Evolutionary conservation across 768 basidiomycete species (phyloP).

Genomic region (Punctularia strigosozonata): DNA sequence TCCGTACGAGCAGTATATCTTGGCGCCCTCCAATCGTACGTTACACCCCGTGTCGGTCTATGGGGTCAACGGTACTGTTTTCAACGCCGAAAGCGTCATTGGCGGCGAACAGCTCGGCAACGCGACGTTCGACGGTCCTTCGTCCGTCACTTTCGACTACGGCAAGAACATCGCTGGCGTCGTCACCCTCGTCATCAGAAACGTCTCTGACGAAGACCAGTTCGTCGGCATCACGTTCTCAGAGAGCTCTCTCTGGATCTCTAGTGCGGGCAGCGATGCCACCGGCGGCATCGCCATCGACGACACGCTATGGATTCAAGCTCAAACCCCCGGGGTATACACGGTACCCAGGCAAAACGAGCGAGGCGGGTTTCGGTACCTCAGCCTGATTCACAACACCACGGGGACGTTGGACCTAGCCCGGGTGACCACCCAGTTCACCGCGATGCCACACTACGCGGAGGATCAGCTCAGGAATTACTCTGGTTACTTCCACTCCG

Average conservation of each 20-base stretch:
- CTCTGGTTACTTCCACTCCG: slow-evolving; percentile 11
- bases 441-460: slow-evolving; percentile 8
- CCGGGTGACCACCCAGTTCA: slow-evolving; percentile 6
- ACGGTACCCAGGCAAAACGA: not conserved
- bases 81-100: not conserved
- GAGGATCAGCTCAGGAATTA: slow-evolving; percentile 9
- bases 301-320: not conserved
- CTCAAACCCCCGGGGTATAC: not conserved
- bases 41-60: not conserved
- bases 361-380: slow-evolving; percentile 10
- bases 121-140: not conserved
- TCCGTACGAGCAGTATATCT: not conserved
- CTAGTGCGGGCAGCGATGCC: not conserved
- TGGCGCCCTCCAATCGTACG: not conserved
- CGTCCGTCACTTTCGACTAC: not conserved
- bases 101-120: not conserved
- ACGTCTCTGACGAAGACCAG: not conserved
- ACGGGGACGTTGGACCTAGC: slow-evolving; percentile 3
- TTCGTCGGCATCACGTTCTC: not conserved
- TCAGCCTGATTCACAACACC: slow-evolving; percentile 7
- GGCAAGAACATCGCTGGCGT: not conserved
- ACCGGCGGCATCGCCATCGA: not conserved
- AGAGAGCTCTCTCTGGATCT: not conserved
- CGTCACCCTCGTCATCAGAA: not conserved
- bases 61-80: not conserved